Evolutionary conservation across 768 basidiomycete genomes (phyloP).

Genomic region (Terana coerulea): DNA sequence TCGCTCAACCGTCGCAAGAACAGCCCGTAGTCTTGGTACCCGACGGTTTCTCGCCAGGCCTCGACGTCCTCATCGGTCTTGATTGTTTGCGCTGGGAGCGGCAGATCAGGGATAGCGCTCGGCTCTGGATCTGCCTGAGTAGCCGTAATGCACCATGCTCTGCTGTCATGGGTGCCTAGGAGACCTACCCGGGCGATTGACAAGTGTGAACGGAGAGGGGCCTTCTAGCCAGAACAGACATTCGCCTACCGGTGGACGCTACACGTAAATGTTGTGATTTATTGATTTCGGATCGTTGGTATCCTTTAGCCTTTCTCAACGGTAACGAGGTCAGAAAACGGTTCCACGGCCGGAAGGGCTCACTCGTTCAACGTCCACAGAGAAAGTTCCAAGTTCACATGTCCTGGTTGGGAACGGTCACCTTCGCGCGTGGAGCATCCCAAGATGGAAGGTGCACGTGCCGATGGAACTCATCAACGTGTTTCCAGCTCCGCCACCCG

Average conservation of each 20-base stretch:
- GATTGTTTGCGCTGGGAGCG: slow-evolving; percentile 52
- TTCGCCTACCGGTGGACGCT: background rate
- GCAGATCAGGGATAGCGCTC: slow-evolving; percentile 17
- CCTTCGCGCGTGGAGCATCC: background rate
- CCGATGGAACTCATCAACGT: background rate
- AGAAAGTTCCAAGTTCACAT: slow-evolving; percentile 2
- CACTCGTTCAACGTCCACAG: too few relatives aligned
- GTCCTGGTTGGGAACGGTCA: background rate
- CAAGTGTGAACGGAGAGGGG: background rate
- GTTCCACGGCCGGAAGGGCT: too few relatives aligned
- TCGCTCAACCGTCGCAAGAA: slow-evolving; percentile 78
- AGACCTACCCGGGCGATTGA: background rate
- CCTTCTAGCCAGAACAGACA: background rate
- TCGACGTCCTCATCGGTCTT: slow-evolving; percentile 69
- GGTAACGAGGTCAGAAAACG: slow-evolving; percentile 1
- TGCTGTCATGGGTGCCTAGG: slow-evolving; percentile 6
- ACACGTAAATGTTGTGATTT: background rate
- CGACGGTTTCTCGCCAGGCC: slow-evolving; percentile 65
- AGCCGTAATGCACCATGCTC: slow-evolving; percentile 15
- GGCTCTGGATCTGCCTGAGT: slow-evolving; percentile 30
- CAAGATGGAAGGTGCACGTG: background rate
- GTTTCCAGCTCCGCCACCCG: slow-evolving; percentile 1
- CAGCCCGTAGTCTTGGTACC: slow-evolving; percentile 69
- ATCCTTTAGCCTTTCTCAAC: background rate
- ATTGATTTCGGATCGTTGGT: background rate